A percentile compares a stretch with the other conserved stretches of the same genome.
Evolutionary conservation across 2,329 filamentous ascomycete genomes (phyloP).

Genomic region (Xylaria sp.): DNA sequence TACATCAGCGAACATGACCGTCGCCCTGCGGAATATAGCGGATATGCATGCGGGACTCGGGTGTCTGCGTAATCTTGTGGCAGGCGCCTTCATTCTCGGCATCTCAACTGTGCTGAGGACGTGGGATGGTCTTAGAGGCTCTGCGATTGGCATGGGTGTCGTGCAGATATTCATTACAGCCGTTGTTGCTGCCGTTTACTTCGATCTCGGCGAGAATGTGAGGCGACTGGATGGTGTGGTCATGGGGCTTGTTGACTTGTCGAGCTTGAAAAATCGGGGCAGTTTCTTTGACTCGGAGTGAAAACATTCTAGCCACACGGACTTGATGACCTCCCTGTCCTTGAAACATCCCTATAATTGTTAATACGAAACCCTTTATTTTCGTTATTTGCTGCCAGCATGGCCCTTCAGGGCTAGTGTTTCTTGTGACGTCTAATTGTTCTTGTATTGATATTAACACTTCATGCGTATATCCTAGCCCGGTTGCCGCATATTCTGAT

Average conservation of each 20-base stretch:
- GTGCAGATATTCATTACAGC: constrained; percentile 49
- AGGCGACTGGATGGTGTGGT: constrained; percentile 52
- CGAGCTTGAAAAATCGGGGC: constrained; percentile 48
- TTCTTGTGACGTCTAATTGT: no score
- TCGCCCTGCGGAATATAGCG: constrained; percentile 51
- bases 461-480: no score
- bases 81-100: constrained; percentile 51
- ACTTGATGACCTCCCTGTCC: background rate
- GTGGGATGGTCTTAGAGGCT: constrained; percentile 45
- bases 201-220: constrained; percentile 49
- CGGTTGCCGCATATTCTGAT: no score
- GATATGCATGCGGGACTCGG: constrained; percentile 55
- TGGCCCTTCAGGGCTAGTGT: no score
- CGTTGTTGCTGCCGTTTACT: constrained; percentile 46
- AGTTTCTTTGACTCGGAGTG: constrained; percentile 54
- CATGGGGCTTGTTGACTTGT: constrained; percentile 54
- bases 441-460: no score
- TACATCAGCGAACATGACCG: constrained; percentile 53
- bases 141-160: constrained; percentile 50
- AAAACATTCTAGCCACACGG: background rate
- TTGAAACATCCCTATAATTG: no score
- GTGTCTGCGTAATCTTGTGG: constrained; percentile 48
- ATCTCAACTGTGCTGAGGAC: constrained; percentile 46
- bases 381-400: no score
- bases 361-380: no score